Conservation (phyloP, 2,329 filamentous ascomycete species). For the Xylariaceae sp. region DNA sequence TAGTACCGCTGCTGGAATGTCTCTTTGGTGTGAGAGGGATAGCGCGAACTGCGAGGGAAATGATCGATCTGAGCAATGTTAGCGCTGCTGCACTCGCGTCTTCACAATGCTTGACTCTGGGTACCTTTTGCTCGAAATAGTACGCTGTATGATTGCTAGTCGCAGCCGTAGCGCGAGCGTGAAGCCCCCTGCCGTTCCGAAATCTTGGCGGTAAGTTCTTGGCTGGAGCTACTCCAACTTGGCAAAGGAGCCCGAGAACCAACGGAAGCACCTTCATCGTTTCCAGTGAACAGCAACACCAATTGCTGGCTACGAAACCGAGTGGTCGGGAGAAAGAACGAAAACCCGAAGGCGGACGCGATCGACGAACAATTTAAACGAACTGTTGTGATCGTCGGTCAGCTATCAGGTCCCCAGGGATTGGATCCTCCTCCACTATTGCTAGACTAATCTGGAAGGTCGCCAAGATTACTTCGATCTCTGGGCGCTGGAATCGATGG, state of each 20-base stretch:
- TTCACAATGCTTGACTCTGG: neutral
- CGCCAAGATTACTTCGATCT: neutral
- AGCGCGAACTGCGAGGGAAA: conserved; percentile 35
- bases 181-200: conserved; percentile 6
- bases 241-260: conserved; percentile 13
- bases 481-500: too few species aligned
- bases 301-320: neutral
- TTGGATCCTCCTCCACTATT: neutral
- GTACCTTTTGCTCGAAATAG: conserved; percentile 16
- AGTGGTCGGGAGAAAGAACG: neutral
- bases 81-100: neutral
- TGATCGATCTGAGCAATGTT: conserved; percentile 41
- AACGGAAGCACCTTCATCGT: conserved; percentile 12
- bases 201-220: conserved; percentile 5
- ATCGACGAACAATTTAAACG: neutral
- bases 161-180: conserved; percentile 1
- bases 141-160: conserved; percentile 10
- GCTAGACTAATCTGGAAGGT: neutral
- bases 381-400: neutral
- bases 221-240: conserved; percentile 9
- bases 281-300: neutral
- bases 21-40: conserved; percentile 39
- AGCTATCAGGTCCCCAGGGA: neutral
- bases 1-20: conserved; percentile 56
- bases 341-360: neutral